Evolutionary conservation across 1,139 yeast species (phyloP).

Genomic region (Hemisphaericaspora xylofermentans): DNA sequence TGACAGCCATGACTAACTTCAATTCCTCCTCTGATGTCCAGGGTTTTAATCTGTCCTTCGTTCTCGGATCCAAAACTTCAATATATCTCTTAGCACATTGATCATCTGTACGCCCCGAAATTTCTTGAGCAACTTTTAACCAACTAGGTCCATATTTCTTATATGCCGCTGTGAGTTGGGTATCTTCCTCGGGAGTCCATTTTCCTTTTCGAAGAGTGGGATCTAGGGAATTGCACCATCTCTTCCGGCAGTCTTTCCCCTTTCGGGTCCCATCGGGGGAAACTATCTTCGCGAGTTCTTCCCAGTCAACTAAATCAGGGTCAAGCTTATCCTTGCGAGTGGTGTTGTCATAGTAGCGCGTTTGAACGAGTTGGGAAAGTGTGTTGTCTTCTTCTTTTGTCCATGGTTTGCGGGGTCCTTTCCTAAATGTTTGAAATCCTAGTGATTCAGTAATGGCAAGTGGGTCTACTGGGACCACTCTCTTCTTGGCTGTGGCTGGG

Average conservation of each 20-base stretch:
- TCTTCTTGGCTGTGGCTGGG: conserved; percentile 13
- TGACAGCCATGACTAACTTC: conserved; percentile 61
- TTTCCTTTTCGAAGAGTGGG: conserved; percentile 80
- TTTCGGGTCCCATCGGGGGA: conserved; percentile 44
- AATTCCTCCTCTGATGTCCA: conserved; percentile 84
- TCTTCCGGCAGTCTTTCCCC: conserved; percentile 67
- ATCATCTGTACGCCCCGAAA: conserved; percentile 87
- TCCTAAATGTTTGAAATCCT: conserved; percentile 73
- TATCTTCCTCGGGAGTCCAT: conserved; percentile 89
- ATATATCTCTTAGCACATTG: conserved; percentile 91
- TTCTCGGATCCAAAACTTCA: conserved; percentile 82
- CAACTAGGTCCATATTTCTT: conserved; percentile 74
- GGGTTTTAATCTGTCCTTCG: conserved; percentile 72
- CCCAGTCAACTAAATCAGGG: conserved; percentile 62
- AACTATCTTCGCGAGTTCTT: conserved; percentile 49
- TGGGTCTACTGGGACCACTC: conserved; percentile 53
- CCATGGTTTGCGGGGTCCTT: conserved; percentile 68
- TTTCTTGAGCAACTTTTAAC: conserved; percentile 77
- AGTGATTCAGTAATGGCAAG: conserved; percentile 67
- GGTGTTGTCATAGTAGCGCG: conserved; percentile 12
- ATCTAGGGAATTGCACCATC: conserved; percentile 81
- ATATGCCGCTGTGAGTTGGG: conserved; percentile 60
- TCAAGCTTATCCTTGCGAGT: conserved; percentile 21
- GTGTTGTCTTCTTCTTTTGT: conserved; percentile 59
- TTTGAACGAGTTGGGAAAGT: conserved; percentile 40